A percentile compares a stretch with the other conserved stretches of the same genome.
These are phyloP conservation scores for Auricularia sp. DNA, from an alignment of 768 basidiomycete genomes.

Conservation along the genomic window DNA sequence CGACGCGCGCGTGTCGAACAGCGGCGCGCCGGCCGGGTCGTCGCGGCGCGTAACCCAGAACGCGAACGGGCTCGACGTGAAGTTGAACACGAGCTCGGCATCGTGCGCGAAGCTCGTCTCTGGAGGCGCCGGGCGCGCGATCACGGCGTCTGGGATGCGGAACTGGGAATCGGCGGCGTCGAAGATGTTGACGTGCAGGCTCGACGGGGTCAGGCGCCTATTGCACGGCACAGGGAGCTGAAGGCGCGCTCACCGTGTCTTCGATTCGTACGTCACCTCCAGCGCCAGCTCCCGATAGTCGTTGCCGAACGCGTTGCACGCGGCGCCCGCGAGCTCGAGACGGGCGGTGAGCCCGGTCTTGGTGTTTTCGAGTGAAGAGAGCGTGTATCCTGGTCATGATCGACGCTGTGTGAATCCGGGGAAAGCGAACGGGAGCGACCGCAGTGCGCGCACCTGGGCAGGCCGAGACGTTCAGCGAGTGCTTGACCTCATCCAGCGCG, in stretches of 20 bases:
- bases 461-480: constrained; percentile 22
- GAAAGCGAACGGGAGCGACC: neutral
- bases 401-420: neutral
- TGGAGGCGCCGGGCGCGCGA: constrained; percentile 28
- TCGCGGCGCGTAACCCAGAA: constrained; percentile 73
- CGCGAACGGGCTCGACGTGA: constrained; percentile 53
- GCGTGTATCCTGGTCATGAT: constrained; percentile 39
- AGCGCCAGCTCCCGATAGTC: constrained; percentile 54
- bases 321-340: constrained; percentile 41
- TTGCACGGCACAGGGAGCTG: neutral
- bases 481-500: neutral
- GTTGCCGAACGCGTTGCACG: constrained; percentile 57
- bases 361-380: constrained; percentile 35
- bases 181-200: constrained; percentile 59
- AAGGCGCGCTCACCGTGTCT: constrained; percentile 29
- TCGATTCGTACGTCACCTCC: constrained; percentile 55
- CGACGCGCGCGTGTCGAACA: constrained; percentile 61
- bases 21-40: constrained; percentile 39
- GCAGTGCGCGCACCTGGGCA: constrained; percentile 21
- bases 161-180: constrained; percentile 56
- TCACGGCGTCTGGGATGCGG: constrained; percentile 47
- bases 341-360: constrained; percentile 43
- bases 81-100: constrained; percentile 64
- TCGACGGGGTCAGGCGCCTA: constrained; percentile 15
- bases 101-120: constrained; percentile 24